A percentile compares a stretch with the other conserved stretches of the same genome.
These are phyloP conservation scores for Mortierella sp. DNA, from an alignment of 371 early-diverging fungal genomes.

Conservation along the genomic window DNA sequence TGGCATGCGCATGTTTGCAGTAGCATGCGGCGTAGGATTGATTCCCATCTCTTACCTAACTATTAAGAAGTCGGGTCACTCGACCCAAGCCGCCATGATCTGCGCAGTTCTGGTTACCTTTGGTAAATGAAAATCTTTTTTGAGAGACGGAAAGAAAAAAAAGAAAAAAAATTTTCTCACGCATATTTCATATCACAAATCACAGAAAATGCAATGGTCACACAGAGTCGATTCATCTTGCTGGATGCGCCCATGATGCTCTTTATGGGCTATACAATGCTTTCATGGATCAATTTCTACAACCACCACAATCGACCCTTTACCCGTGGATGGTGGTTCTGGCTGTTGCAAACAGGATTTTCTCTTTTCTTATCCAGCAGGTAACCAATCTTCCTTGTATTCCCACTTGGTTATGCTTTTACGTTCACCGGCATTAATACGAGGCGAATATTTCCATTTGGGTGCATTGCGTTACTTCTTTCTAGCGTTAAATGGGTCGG, in stretches of 20 bases:
- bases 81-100: constrained; percentile 74
- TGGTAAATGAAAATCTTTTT: constrained; percentile 12
- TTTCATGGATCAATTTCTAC: constrained; percentile 82
- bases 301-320: constrained; percentile 84
- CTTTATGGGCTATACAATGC: constrained; percentile 89
- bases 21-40: constrained; percentile 90
- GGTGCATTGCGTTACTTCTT: background rate
- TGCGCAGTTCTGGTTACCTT: constrained; percentile 85
- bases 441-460: background rate
- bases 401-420: background rate
- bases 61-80: constrained; percentile 81
- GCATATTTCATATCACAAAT: background rate
- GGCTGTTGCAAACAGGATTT: constrained; percentile 90
- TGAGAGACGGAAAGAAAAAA: background rate
- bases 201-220: constrained; percentile 84
- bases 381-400: constrained; percentile 4
- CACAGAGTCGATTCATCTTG: constrained; percentile 96
- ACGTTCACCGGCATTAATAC: background rate
- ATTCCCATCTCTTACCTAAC: constrained; percentile 96
- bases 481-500: constrained; percentile 99
- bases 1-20: constrained; percentile 84
- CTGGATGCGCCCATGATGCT: constrained; percentile 98
- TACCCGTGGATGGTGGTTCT: constrained; percentile 85
- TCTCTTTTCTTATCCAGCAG: constrained; percentile 87
- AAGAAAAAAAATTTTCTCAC: background rate